A percentile compares a stretch with the other conserved stretches of the same genome.
Conservation (phyloP, 257 asterid species). For the Verbena officinalis region DNA sequence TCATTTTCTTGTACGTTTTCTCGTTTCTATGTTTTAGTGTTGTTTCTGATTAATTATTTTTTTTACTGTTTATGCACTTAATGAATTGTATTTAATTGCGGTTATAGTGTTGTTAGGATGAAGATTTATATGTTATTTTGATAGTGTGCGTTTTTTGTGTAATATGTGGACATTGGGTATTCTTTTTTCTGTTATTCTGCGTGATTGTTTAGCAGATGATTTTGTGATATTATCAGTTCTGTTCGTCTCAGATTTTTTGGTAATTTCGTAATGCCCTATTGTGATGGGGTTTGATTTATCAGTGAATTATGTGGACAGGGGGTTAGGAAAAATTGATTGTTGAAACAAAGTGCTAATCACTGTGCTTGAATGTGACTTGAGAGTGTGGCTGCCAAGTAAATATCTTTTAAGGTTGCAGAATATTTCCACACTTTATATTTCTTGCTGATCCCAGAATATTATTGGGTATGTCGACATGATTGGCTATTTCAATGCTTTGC, state of each 20-base stretch:
- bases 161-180: background rate
- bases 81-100: background rate
- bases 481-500: background rate
- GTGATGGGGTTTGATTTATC: background rate
- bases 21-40: background rate
- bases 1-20: slow-evolving; percentile 64
- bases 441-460: background rate
- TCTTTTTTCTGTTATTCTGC: background rate
- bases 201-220: background rate
- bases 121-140: background rate
- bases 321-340: background rate
- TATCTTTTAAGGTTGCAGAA: background rate
- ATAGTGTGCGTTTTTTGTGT: background rate
- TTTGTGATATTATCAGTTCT: background rate
- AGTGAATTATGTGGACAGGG: background rate
- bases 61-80: background rate
- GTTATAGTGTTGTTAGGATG: slow-evolving; percentile 3
- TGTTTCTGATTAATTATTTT: background rate
- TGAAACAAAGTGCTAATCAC: no score
- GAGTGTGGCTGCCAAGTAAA: background rate
- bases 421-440: background rate
- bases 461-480: background rate
- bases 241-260: background rate
- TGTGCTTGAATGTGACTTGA: background rate
- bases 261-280: background rate